These are phyloP conservation scores for Halophytophthora batemanensis DNA, from an alignment of 352 stramenopile species.

Conservation along the genomic window DNA sequence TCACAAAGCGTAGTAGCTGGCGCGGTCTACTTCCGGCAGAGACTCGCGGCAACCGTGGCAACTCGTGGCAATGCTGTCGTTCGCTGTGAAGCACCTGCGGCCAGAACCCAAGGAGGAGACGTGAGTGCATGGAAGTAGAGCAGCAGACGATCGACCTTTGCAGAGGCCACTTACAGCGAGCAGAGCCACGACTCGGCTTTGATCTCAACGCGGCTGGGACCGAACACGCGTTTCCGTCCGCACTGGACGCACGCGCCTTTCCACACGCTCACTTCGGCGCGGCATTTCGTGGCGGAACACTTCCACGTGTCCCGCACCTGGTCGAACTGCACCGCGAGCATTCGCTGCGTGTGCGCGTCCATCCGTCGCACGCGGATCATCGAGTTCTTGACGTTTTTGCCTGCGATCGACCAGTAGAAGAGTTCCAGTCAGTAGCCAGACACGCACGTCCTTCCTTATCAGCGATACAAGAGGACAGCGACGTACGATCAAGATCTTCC, in stretches of 20 bases:
- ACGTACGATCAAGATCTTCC: constrained; percentile 54
- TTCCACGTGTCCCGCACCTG: constrained; percentile 48
- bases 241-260: constrained; percentile 48
- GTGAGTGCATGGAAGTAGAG: no score
- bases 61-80: constrained; percentile 28
- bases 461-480: background rate
- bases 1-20: constrained; percentile 28
- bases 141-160: background rate
- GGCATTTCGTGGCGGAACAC: constrained; percentile 38
- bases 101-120: constrained; percentile 5
- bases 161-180: constrained; percentile 43
- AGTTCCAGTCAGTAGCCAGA: background rate
- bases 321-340: constrained; percentile 45
- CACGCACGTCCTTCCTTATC: no score
- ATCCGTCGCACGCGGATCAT: constrained; percentile 47
- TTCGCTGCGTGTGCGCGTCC: constrained; percentile 39
- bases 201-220: constrained; percentile 45
- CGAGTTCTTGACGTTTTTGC: constrained; percentile 60
- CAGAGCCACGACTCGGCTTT: constrained; percentile 55
- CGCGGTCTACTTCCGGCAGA: constrained; percentile 34
- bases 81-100: constrained; percentile 53
- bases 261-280: constrained; percentile 66
- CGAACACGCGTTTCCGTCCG: constrained; percentile 44
- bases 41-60: constrained; percentile 41
- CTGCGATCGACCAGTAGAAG: constrained; percentile 12